Conservation (phyloP, 441 rosid species). For the Dalechampia spathulata region DNA sequence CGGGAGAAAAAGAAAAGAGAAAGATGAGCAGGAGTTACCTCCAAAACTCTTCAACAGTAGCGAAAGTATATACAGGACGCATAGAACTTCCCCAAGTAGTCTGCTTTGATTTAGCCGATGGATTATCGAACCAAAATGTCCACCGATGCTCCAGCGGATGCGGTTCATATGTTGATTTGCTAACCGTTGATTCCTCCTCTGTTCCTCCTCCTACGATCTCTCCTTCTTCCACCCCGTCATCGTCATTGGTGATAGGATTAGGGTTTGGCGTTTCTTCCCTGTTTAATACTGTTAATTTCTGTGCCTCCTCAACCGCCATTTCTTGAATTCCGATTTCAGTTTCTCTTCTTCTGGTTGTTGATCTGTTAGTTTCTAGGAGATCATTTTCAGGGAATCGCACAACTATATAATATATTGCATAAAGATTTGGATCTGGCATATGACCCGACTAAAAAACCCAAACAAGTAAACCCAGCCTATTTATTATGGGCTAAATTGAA, state of each 20-base stretch:
- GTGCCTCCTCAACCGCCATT: constrained; percentile 65
- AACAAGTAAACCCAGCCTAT: too few species aligned
- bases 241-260: constrained; percentile 15
- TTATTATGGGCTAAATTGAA: too few species aligned
- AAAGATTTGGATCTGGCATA: too few species aligned
- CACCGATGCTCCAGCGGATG: constrained; percentile 72
- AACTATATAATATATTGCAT: too few species aligned
- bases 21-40: too few species aligned
- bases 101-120: constrained; percentile 47
- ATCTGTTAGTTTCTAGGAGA: too few species aligned
- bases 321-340: not conserved
- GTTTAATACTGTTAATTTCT: constrained; percentile 14
- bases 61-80: constrained; percentile 60
- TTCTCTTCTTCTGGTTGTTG: too few species aligned
- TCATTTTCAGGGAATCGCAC: too few species aligned
- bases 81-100: constrained; percentile 68
- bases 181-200: constrained; percentile 12
- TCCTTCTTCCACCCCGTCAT: constrained; percentile 59
- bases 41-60: constrained; percentile 78
- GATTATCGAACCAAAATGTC: constrained; percentile 92
- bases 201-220: constrained; percentile 37
- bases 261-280: constrained; percentile 28
- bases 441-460: too few species aligned
- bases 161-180: constrained; percentile 22
- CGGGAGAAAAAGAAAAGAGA: too few species aligned